Evolutionary conservation across 2,329 filamentous ascomycete species (phyloP).

Genomic region (Trichoderma lentiforme): DNA sequence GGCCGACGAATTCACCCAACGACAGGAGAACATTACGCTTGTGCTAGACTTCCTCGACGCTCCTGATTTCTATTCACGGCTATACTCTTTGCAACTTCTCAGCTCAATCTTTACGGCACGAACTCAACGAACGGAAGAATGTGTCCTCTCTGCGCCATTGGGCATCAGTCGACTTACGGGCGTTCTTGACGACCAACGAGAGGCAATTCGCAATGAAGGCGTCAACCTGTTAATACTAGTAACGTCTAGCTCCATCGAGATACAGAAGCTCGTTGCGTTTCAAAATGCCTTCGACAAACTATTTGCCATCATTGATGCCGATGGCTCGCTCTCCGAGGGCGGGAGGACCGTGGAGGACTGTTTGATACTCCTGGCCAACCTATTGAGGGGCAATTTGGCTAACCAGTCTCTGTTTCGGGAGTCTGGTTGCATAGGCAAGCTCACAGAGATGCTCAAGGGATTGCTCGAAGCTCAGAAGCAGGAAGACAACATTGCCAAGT

Average conservation of each 20-base stretch:
- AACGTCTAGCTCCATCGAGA: slow-evolving; percentile 79
- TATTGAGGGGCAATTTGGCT: slow-evolving; percentile 79
- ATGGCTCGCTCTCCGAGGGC: slow-evolving; percentile 79
- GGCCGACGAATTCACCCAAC: slow-evolving; percentile 95
- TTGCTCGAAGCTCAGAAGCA: slow-evolving; percentile 52
- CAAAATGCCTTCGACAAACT: slow-evolving; percentile 88
- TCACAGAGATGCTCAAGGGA: slow-evolving; percentile 66
- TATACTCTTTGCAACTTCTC: slow-evolving; percentile 88
- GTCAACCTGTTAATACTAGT: slow-evolving; percentile 84
- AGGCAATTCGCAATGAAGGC: slow-evolving; percentile 84
- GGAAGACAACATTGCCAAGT: slow-evolving; percentile 62
- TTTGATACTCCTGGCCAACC: slow-evolving; percentile 82
- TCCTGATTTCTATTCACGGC: slow-evolving; percentile 81
- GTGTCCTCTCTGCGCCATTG: slow-evolving; percentile 81
- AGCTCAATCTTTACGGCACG: slow-evolving; percentile 80
- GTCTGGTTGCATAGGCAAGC: slow-evolving; percentile 72
- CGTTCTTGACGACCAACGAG: slow-evolving; percentile 77
- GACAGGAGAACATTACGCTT: slow-evolving; percentile 92
- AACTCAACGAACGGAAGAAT: slow-evolving; percentile 90
- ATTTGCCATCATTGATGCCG: slow-evolving; percentile 75
- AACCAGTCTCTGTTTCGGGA: slow-evolving; percentile 95
- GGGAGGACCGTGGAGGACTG: slow-evolving; percentile 90
- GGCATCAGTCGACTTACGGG: slow-evolving; percentile 84
- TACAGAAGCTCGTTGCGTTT: slow-evolving; percentile 94
- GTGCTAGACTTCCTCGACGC: slow-evolving; percentile 86